These are phyloP conservation scores for barrel medic (Medicago truncatula) DNA, from an alignment of 306 rosid species.

Conservation along the genomic window MtrunA17r5.0-ANR NC_053042.1:2228001-2228500, in stretches of 20 bases:
- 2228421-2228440: slow-evolving; percentile 68
- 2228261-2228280: slow-evolving; percentile 65
- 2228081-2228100: slow-evolving; percentile 2
- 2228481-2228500: slow-evolving; percentile 79
- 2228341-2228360: slow-evolving; percentile 86
- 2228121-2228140: slow-evolving; percentile 71
- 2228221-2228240: slow-evolving; percentile 74
- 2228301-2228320: slow-evolving; percentile 96
- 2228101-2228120: slow-evolving; percentile 53
- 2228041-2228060: background rate
- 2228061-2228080: slow-evolving; percentile 29
- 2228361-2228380: slow-evolving; percentile 84
- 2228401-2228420: slow-evolving; percentile 63
- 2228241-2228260: slow-evolving; percentile 81
- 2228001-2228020: too few relatives aligned
- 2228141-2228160: slow-evolving; percentile 69
- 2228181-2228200: slow-evolving; percentile 77
- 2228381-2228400: slow-evolving; percentile 67
- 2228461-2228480: slow-evolving; percentile 68
- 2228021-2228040: too few relatives aligned
- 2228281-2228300: slow-evolving; percentile 82
- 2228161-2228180: slow-evolving; percentile 67
- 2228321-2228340: slow-evolving; percentile 87
- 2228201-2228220: slow-evolving; percentile 69
- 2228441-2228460: slow-evolving; percentile 67